Percentiles rank a stretch among this genome's conserved stretches.
Evolutionary conservation across 225 moss, liverwort and hornwort species (phyloP).

Genomic region (Polytrichum formosum): DNA sequence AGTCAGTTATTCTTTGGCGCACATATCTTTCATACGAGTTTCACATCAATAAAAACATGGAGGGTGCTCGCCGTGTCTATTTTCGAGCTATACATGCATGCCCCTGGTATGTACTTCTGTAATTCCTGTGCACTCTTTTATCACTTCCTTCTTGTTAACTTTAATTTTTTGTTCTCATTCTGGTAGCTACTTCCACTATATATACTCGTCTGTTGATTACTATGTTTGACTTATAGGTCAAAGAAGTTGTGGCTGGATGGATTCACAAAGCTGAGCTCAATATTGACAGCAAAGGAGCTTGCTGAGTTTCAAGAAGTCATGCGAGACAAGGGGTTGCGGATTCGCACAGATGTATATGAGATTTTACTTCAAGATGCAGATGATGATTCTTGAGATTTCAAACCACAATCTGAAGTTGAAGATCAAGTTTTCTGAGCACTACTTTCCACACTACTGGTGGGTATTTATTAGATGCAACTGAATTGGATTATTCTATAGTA

Average conservation of each 20-base stretch:
- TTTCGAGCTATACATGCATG: slow-evolving; percentile 99
- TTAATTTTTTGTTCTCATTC: too few relatives aligned
- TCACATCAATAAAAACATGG: slow-evolving; percentile 55
- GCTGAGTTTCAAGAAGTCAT: slow-evolving; percentile 95
- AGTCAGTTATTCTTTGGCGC: slow-evolving; percentile 91
- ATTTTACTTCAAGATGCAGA: slow-evolving; percentile 75
- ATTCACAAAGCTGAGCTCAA: slow-evolving; percentile 70
- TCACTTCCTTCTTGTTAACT: too few relatives aligned
- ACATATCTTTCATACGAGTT: slow-evolving; percentile 86
- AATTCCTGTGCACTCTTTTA: not conserved
- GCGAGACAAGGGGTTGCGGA: slow-evolving; percentile 82
- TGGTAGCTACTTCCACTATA: too few relatives aligned
- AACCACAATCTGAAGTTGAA: too few relatives aligned
- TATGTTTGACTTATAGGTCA: slow-evolving; percentile 43
- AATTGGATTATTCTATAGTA: too few relatives aligned
- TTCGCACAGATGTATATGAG: slow-evolving; percentile 92
- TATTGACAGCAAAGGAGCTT: slow-evolving; percentile 84
- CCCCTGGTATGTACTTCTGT: slow-evolving; percentile 63
- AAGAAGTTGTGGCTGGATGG: slow-evolving; percentile 94
- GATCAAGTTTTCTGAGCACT: too few relatives aligned
- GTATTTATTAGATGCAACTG: too few relatives aligned
- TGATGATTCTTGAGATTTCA: too few relatives aligned
- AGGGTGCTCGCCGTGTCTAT: slow-evolving; percentile 87
- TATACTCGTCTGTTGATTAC: too few relatives aligned
- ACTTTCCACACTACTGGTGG: too few relatives aligned